Percentiles rank a stretch among this genome's conserved stretches.
phyloP scores from a whole-genome alignment of 1,139 yeast species.

The Fermentozyma sake region DNA sequence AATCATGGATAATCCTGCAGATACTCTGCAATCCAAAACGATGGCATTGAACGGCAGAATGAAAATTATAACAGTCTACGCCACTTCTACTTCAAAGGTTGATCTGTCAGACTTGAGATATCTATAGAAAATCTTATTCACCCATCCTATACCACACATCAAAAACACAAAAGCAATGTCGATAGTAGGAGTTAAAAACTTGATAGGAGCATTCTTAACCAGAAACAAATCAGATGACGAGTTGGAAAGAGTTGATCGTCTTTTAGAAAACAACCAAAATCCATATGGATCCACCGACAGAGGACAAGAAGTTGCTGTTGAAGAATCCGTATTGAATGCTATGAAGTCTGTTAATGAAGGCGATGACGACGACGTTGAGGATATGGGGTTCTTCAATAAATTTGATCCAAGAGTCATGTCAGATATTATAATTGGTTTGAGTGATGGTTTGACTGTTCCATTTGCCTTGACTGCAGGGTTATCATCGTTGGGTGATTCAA shows the following conservation, averaged over 20 bases:
- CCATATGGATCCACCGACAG: constrained; percentile 44
- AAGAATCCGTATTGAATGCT: constrained; percentile 34
- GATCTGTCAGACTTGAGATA: too few relatives aligned
- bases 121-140: too few relatives aligned
- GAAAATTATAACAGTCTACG: too few relatives aligned
- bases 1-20: too few relatives aligned
- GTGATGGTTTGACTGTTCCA: constrained; percentile 81
- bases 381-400: constrained; percentile 34
- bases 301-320: constrained; percentile 34
- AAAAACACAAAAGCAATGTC: constrained; percentile 21
- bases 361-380: constrained; percentile 15
- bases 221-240: constrained; percentile 26
- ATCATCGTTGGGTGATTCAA: constrained; percentile 71
- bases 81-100: too few relatives aligned
- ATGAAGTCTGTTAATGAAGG: constrained; percentile 13
- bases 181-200: constrained; percentile 38
- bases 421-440: constrained; percentile 72
- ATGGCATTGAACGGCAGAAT: too few relatives aligned
- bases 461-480: constrained; percentile 82
- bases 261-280: constrained; percentile 28
- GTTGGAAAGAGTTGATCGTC: constrained; percentile 29
- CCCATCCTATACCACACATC: too few relatives aligned
- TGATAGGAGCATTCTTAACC: constrained; percentile 18
- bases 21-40: too few relatives aligned
- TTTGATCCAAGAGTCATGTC: constrained; percentile 75